A percentile compares a stretch with the other conserved stretches of the same genome.
Conservation (phyloP, 225 moss, liverwort and hornwort species). For the Neckera pumila region DNA sequence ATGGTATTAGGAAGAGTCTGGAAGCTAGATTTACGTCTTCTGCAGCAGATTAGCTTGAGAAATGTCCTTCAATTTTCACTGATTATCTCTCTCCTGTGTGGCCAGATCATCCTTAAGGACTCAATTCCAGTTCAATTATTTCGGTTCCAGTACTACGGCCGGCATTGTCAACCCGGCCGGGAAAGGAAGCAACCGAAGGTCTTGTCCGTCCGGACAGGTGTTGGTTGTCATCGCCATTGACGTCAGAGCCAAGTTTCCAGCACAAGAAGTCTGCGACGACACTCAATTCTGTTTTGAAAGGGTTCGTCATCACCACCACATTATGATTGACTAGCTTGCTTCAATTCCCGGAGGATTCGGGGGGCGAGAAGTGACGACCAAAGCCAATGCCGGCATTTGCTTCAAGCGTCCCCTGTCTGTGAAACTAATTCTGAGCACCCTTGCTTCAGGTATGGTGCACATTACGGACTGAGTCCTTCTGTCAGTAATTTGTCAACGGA, state of each 20-base stretch:
- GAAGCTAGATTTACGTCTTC: neutral
- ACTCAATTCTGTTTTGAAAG: neutral
- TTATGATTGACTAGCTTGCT: neutral
- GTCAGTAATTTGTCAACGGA: neutral
- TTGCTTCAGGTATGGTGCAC: neutral
- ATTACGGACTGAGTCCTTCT: neutral
- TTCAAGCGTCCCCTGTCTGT: neutral
- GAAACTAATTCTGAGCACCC: neutral
- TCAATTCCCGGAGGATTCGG: neutral
- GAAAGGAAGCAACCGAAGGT: neutral
- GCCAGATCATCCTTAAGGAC: neutral
- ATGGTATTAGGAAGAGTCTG: neutral
- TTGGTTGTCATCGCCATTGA: neutral
- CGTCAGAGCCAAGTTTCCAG: neutral
- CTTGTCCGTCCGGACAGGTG: neutral
- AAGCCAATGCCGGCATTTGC: neutral
- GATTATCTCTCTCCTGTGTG: neutral
- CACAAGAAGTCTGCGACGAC: neutral
- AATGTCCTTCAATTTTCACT: neutral
- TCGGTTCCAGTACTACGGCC: neutral
- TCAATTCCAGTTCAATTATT: neutral
- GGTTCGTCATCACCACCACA: neutral
- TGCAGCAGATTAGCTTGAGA: neutral
- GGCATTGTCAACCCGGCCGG: slow-evolving; percentile 5
- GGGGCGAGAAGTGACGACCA: neutral